Conservation (phyloP, 805 yeast species). For the Candida golubevii region DNA sequence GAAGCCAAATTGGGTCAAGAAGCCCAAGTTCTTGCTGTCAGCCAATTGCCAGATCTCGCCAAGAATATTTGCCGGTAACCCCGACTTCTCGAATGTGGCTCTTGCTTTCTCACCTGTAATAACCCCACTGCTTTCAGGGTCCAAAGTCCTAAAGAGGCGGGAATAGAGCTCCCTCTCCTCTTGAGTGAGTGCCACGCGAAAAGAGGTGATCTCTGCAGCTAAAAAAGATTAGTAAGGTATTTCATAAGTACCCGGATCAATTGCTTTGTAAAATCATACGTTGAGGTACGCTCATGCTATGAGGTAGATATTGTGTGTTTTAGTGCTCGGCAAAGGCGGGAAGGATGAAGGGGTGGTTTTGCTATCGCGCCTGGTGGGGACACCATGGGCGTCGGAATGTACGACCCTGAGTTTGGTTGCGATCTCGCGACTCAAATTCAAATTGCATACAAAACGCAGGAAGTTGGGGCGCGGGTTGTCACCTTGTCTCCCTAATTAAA, state of each 20-base stretch:
- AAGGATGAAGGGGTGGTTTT: neutral
- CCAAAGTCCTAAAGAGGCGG: conserved; percentile 74
- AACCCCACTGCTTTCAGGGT: conserved; percentile 71
- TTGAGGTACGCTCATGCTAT: conserved; percentile 1
- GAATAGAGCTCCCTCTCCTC: conserved; percentile 76
- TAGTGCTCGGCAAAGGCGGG: neutral
- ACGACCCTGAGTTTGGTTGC: too few relatives aligned
- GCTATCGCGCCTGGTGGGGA: conserved; percentile 4
- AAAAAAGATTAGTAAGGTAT: neutral
- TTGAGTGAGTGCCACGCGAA: conserved; percentile 50
- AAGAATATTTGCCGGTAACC: conserved; percentile 68
- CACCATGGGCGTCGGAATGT: conserved; percentile 1
- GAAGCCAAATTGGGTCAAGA: conserved; percentile 74
- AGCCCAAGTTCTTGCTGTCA: conserved; percentile 86
- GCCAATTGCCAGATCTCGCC: conserved; percentile 95
- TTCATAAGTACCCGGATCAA: neutral
- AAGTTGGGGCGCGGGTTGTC: too few relatives aligned
- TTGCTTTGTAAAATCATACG: neutral
- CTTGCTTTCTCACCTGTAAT: conserved; percentile 88
- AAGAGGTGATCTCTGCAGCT: conserved; percentile 20
- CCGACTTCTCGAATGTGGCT: conserved; percentile 78
- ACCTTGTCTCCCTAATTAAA: too few relatives aligned
- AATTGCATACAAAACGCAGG: too few relatives aligned
- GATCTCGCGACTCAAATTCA: too few relatives aligned
- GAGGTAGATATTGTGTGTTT: too few relatives aligned